phyloP scores from a whole-genome alignment of 1,284 basidiomycete genomes.

The Wolfiporia cocos region DNA sequence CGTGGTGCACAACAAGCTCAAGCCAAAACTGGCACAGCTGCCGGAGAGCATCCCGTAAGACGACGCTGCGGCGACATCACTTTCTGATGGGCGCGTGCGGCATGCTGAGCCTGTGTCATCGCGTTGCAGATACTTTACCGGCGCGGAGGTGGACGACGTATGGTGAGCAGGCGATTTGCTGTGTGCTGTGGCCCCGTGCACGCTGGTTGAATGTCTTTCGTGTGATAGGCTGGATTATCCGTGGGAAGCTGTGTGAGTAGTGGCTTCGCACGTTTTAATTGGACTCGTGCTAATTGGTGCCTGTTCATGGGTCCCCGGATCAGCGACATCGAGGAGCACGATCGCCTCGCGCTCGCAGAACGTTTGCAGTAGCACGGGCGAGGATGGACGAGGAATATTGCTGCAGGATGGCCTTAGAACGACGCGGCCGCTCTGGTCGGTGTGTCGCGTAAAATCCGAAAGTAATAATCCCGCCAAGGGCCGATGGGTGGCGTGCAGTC shows the following conservation, averaged over 20 bases:
- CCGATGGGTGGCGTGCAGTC: too few species aligned
- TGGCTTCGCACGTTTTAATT: conserved; percentile 12
- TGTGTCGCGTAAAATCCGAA: too few species aligned
- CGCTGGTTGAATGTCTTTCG: conserved; percentile 6
- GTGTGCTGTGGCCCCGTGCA: conserved; percentile 9
- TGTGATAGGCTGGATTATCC: conserved; percentile 73
- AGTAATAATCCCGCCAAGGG: too few species aligned
- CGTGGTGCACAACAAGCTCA: conserved; percentile 94
- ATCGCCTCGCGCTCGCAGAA: conserved; percentile 43
- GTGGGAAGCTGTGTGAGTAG: conserved; percentile 70
- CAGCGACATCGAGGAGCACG: conserved; percentile 78
- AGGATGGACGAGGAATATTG: too few species aligned
- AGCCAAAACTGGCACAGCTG: conserved; percentile 73
- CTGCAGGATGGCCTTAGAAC: too few species aligned
- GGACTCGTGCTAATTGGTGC: conserved; percentile 1
- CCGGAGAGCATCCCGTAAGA: conserved; percentile 60
- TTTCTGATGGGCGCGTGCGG: neutral
- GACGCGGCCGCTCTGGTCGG: too few species aligned
- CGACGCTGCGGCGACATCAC: conserved; percentile 11
- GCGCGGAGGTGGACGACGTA: conserved; percentile 56
- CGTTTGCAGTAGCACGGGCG: conserved; percentile 2
- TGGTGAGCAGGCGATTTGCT: conserved; percentile 26
- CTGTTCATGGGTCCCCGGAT: conserved; percentile 4
- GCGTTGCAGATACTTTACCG: conserved; percentile 56
- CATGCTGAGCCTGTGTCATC: neutral